These are phyloP conservation scores for Orbilia blumenaviensis DNA, from an alignment of 2,329 filamentous ascomycete species.

Conservation along the genomic window DNA sequence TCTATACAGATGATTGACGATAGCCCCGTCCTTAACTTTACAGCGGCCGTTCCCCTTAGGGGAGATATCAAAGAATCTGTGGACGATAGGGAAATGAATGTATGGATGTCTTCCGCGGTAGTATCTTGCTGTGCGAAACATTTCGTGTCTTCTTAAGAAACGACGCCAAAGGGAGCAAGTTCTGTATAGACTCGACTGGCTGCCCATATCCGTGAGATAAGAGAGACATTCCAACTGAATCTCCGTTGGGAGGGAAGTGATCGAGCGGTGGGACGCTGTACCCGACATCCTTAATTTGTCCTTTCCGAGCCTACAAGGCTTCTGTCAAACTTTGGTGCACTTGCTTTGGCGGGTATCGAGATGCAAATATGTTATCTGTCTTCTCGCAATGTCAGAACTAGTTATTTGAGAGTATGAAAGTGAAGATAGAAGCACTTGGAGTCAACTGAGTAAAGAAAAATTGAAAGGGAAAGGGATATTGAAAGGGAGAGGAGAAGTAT, in stretches of 20 bases:
- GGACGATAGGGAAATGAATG: not conserved
- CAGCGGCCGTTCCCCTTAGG: not conserved
- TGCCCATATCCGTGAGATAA: not conserved
- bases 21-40: not conserved
- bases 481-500: too few species aligned
- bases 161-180: not conserved
- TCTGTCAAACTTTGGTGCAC: too few species aligned
- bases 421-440: too few species aligned
- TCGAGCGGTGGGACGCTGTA: not conserved
- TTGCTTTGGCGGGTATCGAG: too few species aligned
- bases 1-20: not conserved
- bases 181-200: not conserved
- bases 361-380: too few species aligned
- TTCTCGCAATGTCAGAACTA: too few species aligned
- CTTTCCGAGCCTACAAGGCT: not conserved
- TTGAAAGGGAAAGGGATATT: too few species aligned
- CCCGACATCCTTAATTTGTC: too few species aligned
- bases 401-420: too few species aligned
- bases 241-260: not conserved
- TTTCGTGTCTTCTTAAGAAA: not conserved
- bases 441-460: too few species aligned
- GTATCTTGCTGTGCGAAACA: not conserved
- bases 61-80: conserved; percentile 7
- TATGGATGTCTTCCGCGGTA: not conserved
- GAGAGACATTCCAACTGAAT: not conserved